A percentile compares a stretch with the other conserved stretches of the same genome.
Evolutionary conservation across 2,329 filamentous ascomycete species (phyloP).

Genomic region (Colletotrichum orchidophilum): DNA sequence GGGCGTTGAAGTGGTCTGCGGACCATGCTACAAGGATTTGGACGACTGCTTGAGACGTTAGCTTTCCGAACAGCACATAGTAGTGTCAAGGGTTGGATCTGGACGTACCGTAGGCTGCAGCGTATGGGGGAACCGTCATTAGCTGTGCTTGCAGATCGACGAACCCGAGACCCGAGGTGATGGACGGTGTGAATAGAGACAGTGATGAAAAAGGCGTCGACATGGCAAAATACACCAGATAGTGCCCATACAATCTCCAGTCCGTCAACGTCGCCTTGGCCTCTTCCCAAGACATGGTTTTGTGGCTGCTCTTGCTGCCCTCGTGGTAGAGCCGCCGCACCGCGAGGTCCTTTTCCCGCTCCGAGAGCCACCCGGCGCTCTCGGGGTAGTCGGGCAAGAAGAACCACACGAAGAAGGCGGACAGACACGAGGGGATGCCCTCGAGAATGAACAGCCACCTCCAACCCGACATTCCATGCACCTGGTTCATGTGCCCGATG

Average conservation of each 20-base stretch:
- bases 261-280: slow-evolving; percentile 75
- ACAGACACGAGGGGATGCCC: slow-evolving; percentile 49
- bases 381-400: slow-evolving; percentile 56
- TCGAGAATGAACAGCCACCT: slow-evolving; percentile 54
- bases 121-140: slow-evolving; percentile 74
- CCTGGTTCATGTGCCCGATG: slow-evolving; percentile 41
- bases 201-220: slow-evolving; percentile 66
- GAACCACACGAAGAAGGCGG: slow-evolving; percentile 34
- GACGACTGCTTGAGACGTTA: slow-evolving; percentile 41
- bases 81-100: too few relatives aligned
- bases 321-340: slow-evolving; percentile 53
- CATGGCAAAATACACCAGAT: slow-evolving; percentile 58
- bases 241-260: slow-evolving; percentile 74
- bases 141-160: slow-evolving; percentile 66
- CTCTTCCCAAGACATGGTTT: slow-evolving; percentile 71
- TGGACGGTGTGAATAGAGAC: slow-evolving; percentile 70
- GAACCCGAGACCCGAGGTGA: slow-evolving; percentile 63
- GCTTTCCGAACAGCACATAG: too few relatives aligned
- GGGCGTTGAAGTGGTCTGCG: slow-evolving; percentile 69
- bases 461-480: slow-evolving; percentile 40
- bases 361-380: slow-evolving; percentile 47
- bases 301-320: slow-evolving; percentile 66
- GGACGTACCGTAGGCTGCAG: slow-evolving; percentile 61
- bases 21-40: slow-evolving; percentile 62
- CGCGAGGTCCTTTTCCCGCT: slow-evolving; percentile 59